A percentile compares a stretch with the other conserved stretches of the same genome.
These are phyloP conservation scores for Coprinopsis marcescibilis DNA, from an alignment of 768 basidiomycete species.

Conservation along the genomic window DNA sequence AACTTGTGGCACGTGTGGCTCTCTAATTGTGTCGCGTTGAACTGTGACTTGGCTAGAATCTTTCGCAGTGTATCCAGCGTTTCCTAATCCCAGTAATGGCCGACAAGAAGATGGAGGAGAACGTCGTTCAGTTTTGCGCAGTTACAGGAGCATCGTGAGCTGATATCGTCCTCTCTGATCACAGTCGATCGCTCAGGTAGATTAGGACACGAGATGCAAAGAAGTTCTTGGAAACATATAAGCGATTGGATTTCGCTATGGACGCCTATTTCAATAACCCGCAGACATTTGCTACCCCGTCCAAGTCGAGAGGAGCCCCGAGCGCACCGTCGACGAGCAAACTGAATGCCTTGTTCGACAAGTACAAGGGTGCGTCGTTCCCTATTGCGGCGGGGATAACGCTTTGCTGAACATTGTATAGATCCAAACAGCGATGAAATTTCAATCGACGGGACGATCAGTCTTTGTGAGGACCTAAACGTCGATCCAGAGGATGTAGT, in stretches of 20 bases:
- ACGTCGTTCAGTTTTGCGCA: conserved; percentile 51
- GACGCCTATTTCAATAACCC: conserved; percentile 68
- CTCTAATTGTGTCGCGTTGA: background rate
- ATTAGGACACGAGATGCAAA: conserved; percentile 52
- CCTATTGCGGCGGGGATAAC: background rate
- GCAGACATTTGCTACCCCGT: conserved; percentile 20
- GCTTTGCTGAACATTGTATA: conserved; percentile 17
- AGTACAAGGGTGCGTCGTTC: conserved; percentile 52
- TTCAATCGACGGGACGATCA: conserved; percentile 73
- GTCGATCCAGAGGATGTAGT: conserved; percentile 80
- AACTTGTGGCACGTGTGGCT: background rate
- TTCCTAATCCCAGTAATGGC: conserved; percentile 19
- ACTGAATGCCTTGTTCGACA: conserved; percentile 53
- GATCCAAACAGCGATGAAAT: conserved; percentile 61
- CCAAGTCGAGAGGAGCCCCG: conserved; percentile 16
- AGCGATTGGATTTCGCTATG: conserved; percentile 64
- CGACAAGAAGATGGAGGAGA: conserved; percentile 44
- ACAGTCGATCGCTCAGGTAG: conserved; percentile 3
- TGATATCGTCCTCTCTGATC: conserved; percentile 24
- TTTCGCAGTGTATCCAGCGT: background rate
- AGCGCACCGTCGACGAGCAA: conserved; percentile 45
- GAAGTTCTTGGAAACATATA: conserved; percentile 65
- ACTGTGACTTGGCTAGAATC: background rate
- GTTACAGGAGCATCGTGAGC: conserved; percentile 73
- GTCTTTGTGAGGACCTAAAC: conserved; percentile 61